Base-by-base conservation (phyloP, 2,329 filamentous ascomycete species). In the Calonectria hawksworthii region DNA sequence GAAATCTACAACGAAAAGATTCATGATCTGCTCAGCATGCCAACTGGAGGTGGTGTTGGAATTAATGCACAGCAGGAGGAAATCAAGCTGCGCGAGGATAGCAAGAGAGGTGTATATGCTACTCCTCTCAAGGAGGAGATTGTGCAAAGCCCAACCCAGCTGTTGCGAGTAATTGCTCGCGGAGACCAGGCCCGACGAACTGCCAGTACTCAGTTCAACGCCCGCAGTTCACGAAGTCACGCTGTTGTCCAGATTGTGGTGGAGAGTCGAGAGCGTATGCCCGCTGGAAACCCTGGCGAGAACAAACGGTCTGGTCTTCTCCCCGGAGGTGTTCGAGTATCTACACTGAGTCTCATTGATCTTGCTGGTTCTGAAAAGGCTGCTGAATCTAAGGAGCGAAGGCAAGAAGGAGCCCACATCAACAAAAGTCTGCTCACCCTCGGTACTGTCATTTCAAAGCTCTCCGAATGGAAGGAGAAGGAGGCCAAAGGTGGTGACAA, bases 1-100 rank as follows among this genome's bases (percentile, higher is more conserved):
- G 97, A 99, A 87, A 99, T 99, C 75, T 99, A 99, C 87, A 99
- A 99, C 82, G 97, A 99, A 84, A 98, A 92, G 85, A 99, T 99
- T 73, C 95, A 98, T 83, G 97, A 99, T 85, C 88, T 99, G 65
- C 89, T 99, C 56, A 96, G 94, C 77, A 93, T 95, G 84, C 90
- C 95, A 1, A 89, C 91, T 1, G 90, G 89, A 16, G 87, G 86
- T 51, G 91, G 89, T 7, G 82, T 89, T 23, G 92, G 90, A 26
- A 87, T 88, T 23, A 88, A 86, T 16, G 87, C 83, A 13, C 87
- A 88, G 47, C 94, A 96, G 77, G 97, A 99, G 80, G 97, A 99
- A 83, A 99, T 99, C 86, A 99, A 99, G 85, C 88, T 99, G 71
- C 94, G 97, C 26, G 97, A 99, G 86, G 97, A 99, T 84, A 96